phyloP scores from a whole-genome alignment of 352 stramenopile species.

The Phytophthora sp. region DNA sequence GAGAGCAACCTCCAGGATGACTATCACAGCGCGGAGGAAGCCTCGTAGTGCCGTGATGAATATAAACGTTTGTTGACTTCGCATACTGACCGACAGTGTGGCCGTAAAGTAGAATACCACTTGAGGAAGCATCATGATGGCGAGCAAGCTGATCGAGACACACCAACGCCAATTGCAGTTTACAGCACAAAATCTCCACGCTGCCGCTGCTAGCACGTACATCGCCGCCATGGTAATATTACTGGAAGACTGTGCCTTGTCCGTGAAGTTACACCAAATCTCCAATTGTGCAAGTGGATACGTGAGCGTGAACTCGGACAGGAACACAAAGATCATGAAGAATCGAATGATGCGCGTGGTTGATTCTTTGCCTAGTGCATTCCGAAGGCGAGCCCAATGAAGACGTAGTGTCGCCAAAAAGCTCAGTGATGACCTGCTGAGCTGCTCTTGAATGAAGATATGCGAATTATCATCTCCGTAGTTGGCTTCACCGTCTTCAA shows the following conservation, averaged over 20 bases:
- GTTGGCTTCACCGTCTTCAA: constrained; percentile 24
- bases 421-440: not conserved
- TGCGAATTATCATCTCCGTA: constrained; percentile 6
- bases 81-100: constrained; percentile 19
- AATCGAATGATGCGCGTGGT: constrained; percentile 59
- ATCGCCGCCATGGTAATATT: constrained; percentile 58
- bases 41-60: constrained; percentile 44
- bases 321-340: constrained; percentile 62
- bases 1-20: constrained; percentile 46
- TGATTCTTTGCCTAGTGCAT: constrained; percentile 38
- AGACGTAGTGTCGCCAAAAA: constrained; percentile 11
- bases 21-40: constrained; percentile 44
- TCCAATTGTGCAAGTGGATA: constrained; percentile 55
- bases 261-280: constrained; percentile 44
- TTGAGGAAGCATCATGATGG: constrained; percentile 46
- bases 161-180: constrained; percentile 54
- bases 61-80: constrained; percentile 42
- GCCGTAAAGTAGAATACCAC: constrained; percentile 45
- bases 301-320: constrained; percentile 62
- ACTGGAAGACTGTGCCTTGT: constrained; percentile 46
- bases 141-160: constrained; percentile 33
- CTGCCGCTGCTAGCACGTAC: constrained; percentile 42
- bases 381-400: constrained; percentile 33
- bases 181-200: constrained; percentile 56
- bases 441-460: constrained; percentile 1